Base-by-base conservation (phyloP, 805 yeast genomes). In the Wickerhamiella sorbophila region DNA sequence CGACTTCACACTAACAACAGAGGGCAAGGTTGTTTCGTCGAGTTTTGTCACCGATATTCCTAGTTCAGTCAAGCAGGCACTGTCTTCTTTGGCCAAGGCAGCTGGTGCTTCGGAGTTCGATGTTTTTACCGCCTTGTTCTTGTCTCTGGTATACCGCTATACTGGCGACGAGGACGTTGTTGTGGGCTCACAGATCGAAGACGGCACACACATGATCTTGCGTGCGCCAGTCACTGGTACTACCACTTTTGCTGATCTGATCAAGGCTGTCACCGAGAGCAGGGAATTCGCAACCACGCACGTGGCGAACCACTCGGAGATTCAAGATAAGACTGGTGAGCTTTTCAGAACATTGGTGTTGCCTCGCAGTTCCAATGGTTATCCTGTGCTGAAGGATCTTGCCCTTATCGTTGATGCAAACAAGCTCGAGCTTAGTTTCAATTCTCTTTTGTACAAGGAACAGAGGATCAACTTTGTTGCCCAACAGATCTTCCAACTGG, bases 81-180 rank as follows among this genome's bases (percentile, higher is more conserved):
- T 53, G 12, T 33, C 44, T n/a, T 22, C 46, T 14, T 41, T 54
- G 8, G 48, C 49, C 36, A 45, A 48, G 1, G 32, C 48, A 33
- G 26, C 45, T 27, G 48, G 54, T 33, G 49, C 56, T n/a, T 43
- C 62, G 5, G 41, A 57, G 5, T 82, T 79, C 57, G 55, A 65
- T 8, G 60, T 72, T 14, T 76, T 77, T 0, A 65, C 84, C 47
- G 65, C 94, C 15, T 72, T 72, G 1, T 82, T 77, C 62, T 74
- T 79, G 19, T 74, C 79, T 1, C 67, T 88, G 44, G 69, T 84
- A 31, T 79, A 72, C 60, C 70, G 97, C 55, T 65, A 84, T 37
- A 80, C 95, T 2, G 97, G 96, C 19, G 97, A 88, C 58, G 96
- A 88, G 50, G 96, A 88, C 53, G 77, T 91, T 39, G 77, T 80